Evolutionary conservation across 495 filamentous ascomycete genomes (phyloP).

Genomic region (Neurospora sp.): DNA sequence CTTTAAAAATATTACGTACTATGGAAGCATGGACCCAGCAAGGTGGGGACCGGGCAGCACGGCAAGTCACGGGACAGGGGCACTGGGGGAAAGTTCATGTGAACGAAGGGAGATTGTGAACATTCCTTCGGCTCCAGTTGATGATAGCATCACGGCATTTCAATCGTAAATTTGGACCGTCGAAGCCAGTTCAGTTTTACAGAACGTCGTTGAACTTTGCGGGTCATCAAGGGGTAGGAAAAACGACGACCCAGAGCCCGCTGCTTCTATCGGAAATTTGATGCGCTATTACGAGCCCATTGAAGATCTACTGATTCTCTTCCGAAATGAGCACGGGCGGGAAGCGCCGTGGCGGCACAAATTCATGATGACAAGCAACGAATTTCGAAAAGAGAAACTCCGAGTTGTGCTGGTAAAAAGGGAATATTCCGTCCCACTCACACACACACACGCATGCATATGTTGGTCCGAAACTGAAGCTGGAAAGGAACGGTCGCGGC

Average conservation of each 20-base stretch:
- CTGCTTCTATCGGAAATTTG: background rate
- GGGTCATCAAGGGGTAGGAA: background rate
- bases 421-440: background rate
- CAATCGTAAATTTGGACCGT: background rate
- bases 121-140: background rate
- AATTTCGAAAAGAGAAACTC: background rate
- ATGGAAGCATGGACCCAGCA: background rate
- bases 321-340: background rate
- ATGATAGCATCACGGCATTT: background rate
- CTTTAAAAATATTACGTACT: background rate
- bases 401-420: background rate
- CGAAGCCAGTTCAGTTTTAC: background rate
- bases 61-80: background rate
- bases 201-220: no score
- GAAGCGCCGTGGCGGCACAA: background rate
- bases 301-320: background rate
- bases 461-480: background rate
- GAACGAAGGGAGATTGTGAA: background rate
- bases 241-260: background rate
- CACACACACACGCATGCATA: background rate
- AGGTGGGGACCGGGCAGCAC: background rate
- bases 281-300: background rate
- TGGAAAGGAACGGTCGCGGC: background rate
- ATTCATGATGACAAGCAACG: background rate
- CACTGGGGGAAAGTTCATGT: background rate